phyloP scores from a whole-genome alignment of 2,329 filamentous ascomycete species.

The Neonectria neomacrospora region DNA sequence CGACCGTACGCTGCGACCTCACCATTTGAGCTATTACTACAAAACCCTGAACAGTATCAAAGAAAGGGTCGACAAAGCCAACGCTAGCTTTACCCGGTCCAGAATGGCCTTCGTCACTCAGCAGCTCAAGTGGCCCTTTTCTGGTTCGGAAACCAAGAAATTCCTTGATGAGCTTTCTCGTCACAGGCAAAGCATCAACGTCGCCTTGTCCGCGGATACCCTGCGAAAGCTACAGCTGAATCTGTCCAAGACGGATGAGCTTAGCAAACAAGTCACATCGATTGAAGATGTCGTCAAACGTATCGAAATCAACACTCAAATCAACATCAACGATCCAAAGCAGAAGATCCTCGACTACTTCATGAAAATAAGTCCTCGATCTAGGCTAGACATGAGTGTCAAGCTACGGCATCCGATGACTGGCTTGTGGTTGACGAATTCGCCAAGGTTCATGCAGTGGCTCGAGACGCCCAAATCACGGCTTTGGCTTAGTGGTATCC shows the following conservation, averaged over 20 bases:
- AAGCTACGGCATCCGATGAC: slow-evolving; percentile 22
- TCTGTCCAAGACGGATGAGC: not conserved
- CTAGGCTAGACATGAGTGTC: not conserved
- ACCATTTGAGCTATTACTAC: slow-evolving; percentile 16
- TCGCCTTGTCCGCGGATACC: slow-evolving; percentile 19
- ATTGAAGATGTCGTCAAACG: not conserved
- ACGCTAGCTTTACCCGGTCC: not conserved
- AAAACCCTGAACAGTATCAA: slow-evolving; percentile 1
- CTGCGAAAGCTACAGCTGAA: slow-evolving; percentile 17
- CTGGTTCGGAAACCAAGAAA: slow-evolving; percentile 8
- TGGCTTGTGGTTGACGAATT: slow-evolving; percentile 21
- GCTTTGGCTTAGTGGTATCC: slow-evolving; percentile 30
- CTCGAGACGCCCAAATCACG: slow-evolving; percentile 7
- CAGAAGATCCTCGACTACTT: slow-evolving; percentile 10
- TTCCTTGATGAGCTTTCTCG: slow-evolving; percentile 25
- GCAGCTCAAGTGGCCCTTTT: slow-evolving; percentile 34
- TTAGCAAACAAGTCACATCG: not conserved
- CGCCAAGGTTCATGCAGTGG: slow-evolving; percentile 12
- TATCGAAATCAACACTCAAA: slow-evolving; percentile 25
- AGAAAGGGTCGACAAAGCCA: slow-evolving; percentile 7
- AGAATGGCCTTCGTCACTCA: not conserved
- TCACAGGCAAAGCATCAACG: slow-evolving; percentile 24
- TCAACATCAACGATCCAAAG: not conserved
- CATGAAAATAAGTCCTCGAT: slow-evolving; percentile 11
- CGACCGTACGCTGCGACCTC: slow-evolving; percentile 6